Evolutionary conservation across 1,284 basidiomycete genomes (phyloP), one percentile per base, ranked within the genome.

Genomic region (Ceratobasidium sp.): DNA sequence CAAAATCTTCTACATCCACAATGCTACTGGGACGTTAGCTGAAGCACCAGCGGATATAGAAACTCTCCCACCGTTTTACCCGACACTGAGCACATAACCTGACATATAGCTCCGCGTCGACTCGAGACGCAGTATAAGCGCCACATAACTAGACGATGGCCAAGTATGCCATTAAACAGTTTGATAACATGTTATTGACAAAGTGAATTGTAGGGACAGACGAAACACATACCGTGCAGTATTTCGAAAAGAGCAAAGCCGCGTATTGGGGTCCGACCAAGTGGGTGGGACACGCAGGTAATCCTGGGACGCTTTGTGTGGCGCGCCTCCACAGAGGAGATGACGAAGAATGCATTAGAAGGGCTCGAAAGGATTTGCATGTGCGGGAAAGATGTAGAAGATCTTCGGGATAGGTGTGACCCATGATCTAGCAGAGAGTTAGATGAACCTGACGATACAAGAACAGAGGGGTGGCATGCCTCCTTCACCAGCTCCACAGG

Each of bases 201-300:
- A n/a, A n/a, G n/a, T n/a, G n/a, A n/a, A n/a, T n/a, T n/a, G n/a
- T n/a, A n/a, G n/a, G n/a, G n/a, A n/a, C n/a, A n/a, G n/a, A n/a
- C n/a, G n/a, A n/a, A n/a, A n/a, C n/a, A n/a, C 56, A 17, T 29
- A 59, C 56, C 11, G 56, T 59, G 56, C 56, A 59, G 27, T 19
- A 11, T n/a, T 59, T 59, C n/a, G 56, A 24, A 31, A 59, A 59
- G 24, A 59, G 56, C 8, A 59, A 31, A 14, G 56, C 56, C 14
- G 56, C 56, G 29, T 59, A 59, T 31, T 59, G 56, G 8, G 56
- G 56, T 36, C 33, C 56, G 33, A 6, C 11, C 56, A 59, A 31
- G 11, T 36, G 27, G 11, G 56, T 17, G 27, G 56, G 56, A 36
- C 27, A 59, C n/a, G n/a, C 27, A 31, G 56, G 56, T 17, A 59